Conservation (phyloP, 805 yeast species). For the Helenozyma baotianmanensis region DNA sequence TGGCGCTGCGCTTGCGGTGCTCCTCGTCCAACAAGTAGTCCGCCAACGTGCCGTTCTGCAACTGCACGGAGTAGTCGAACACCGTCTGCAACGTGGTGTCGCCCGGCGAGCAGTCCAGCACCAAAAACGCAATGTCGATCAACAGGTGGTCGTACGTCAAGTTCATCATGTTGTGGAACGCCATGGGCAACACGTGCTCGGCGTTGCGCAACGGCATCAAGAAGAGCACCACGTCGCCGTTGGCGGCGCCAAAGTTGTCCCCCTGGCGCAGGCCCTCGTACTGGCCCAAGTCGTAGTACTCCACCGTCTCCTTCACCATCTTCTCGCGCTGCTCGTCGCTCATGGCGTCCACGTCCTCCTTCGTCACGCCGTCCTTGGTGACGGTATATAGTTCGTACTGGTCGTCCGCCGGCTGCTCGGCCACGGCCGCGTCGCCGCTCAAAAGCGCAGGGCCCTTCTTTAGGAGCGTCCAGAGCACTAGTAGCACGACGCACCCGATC, state of each 20-base stretch:
- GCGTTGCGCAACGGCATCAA: slow-evolving; percentile 80
- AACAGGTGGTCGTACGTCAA: slow-evolving; percentile 77
- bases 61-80: slow-evolving; percentile 57
- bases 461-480: slow-evolving; percentile 6
- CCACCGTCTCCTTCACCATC: slow-evolving; percentile 45
- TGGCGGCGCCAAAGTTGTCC: slow-evolving; percentile 14
- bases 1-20: slow-evolving; percentile 23
- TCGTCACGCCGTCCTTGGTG: slow-evolving; percentile 28
- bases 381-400: slow-evolving; percentile 24
- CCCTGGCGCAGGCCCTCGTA: slow-evolving; percentile 44
- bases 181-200: slow-evolving; percentile 68
- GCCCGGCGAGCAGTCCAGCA: slow-evolving; percentile 69
- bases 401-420: slow-evolving; percentile 2
- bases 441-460: slow-evolving; percentile 1
- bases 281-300: slow-evolving; percentile 56
- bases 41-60: slow-evolving; percentile 66
- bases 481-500: slow-evolving; percentile 8
- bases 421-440: background rate
- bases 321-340: slow-evolving; percentile 22
- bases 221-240: slow-evolving; percentile 61
- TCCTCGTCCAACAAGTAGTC: slow-evolving; percentile 44
- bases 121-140: slow-evolving; percentile 76
- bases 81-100: slow-evolving; percentile 65
- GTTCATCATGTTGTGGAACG: slow-evolving; percentile 82
- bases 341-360: slow-evolving; percentile 5